phyloP scores from a whole-genome alignment of 306 rosid species.

The Cucumis hystrix region DNA sequence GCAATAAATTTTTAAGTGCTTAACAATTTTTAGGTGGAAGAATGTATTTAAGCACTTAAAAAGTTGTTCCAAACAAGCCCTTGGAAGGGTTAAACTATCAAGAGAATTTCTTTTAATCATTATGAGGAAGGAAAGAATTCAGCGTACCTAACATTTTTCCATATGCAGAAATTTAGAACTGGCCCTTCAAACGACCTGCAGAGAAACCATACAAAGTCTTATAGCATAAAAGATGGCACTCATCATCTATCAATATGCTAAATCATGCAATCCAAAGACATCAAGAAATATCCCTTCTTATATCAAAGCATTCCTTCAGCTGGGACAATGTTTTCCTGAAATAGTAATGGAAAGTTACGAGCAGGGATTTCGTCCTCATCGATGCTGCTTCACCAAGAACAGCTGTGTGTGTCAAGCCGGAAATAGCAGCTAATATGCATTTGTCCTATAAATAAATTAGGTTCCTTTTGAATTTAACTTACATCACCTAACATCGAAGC shows the following conservation, averaged over 20 bases:
- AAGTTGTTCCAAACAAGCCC: neutral
- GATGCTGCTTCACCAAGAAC: neutral
- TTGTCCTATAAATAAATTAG: neutral
- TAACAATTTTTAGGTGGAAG: neutral
- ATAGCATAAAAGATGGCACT: neutral
- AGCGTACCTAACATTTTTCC: neutral
- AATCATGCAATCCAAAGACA: neutral
- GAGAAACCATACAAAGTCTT: slow-evolving; percentile 5
- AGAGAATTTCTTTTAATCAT: neutral
- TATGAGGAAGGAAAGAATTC: neutral
- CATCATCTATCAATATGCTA: neutral
- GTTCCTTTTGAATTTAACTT: neutral
- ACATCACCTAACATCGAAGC: neutral
- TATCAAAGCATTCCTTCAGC: neutral
- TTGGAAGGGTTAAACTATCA: neutral
- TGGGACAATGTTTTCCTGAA: neutral
- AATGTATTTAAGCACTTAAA: neutral
- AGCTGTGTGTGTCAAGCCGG: neutral
- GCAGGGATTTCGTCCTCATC: neutral
- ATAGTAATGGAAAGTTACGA: neutral
- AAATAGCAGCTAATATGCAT: neutral
- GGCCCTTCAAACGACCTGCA: slow-evolving; percentile 9
- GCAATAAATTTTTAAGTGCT: neutral
- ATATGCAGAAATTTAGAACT: neutral
- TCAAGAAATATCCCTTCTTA: neutral